Percentiles rank a stretch among this genome's conserved stretches.
These are phyloP conservation scores for Penicillium italicum DNA, from an alignment of 2,329 filamentous ascomycete genomes.

Conservation along the genomic window DNA sequence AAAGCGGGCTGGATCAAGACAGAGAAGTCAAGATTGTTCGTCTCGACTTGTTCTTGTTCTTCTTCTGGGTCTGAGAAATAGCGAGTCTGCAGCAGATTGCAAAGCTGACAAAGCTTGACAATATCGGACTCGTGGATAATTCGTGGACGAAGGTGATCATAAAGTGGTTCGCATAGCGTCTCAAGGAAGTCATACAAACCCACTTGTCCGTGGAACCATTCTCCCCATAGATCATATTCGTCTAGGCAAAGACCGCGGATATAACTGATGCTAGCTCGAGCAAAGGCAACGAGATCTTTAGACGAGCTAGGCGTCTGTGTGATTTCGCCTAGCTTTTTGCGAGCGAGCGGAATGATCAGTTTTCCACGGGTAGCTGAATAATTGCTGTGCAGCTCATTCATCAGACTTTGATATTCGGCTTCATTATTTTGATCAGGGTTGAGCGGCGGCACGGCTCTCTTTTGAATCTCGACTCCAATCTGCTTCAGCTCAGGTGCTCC, in stretches of 20 bases:
- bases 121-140: slow-evolving; percentile 66
- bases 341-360: slow-evolving; percentile 59
- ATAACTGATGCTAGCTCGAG: slow-evolving; percentile 62
- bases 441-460: slow-evolving; percentile 58
- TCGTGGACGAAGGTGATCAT: slow-evolving; percentile 61
- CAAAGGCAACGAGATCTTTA: slow-evolving; percentile 63
- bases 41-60: slow-evolving; percentile 48
- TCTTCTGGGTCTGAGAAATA: slow-evolving; percentile 60
- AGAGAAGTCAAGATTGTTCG: slow-evolving; percentile 59
- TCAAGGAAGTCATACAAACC: slow-evolving; percentile 65
- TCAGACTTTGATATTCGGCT: slow-evolving; percentile 63
- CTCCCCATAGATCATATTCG: slow-evolving; percentile 64
- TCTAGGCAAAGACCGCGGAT: slow-evolving; percentile 63
- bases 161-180: slow-evolving; percentile 63
- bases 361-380: slow-evolving; percentile 58
- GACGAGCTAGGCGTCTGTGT: slow-evolving; percentile 58
- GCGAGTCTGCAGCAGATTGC: slow-evolving; percentile 61
- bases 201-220: slow-evolving; percentile 63
- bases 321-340: slow-evolving; percentile 56
- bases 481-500: slow-evolving; percentile 63
- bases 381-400: slow-evolving; percentile 63
- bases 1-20: slow-evolving; percentile 60
- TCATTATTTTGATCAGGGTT: slow-evolving; percentile 57
- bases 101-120: slow-evolving; percentile 64
- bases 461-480: slow-evolving; percentile 65